Percentiles rank a stretch among this genome's conserved stretches.
Conservation (phyloP, 2,329 filamentous ascomycete genomes). For the Cytospora piceicola region DNA sequence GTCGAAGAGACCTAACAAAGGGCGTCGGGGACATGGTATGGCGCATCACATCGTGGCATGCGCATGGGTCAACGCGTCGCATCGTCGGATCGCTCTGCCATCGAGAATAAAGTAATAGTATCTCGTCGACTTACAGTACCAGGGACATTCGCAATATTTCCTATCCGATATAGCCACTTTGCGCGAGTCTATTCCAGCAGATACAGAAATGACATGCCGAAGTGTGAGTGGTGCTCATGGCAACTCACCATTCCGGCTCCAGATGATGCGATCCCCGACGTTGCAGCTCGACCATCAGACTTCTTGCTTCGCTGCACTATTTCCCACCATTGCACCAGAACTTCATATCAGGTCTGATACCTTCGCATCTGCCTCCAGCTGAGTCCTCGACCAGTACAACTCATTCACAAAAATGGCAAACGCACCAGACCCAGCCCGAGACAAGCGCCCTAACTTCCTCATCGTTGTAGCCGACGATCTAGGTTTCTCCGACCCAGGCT, state of each 20-base stretch:
- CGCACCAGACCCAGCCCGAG: neutral
- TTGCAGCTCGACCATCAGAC: neutral
- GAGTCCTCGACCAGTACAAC: neutral
- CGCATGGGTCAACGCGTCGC: too few species aligned
- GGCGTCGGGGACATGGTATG: too few species aligned
- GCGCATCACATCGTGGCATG: too few species aligned
- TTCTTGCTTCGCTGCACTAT: neutral
- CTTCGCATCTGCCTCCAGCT: neutral
- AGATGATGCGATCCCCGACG: neutral
- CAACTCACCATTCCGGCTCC: neutral
- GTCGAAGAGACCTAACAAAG: too few species aligned
- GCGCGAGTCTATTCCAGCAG: too few species aligned
- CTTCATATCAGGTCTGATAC: neutral
- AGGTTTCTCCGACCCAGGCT: slow-evolving; percentile 35
- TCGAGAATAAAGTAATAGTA: too few species aligned
- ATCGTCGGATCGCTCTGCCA: too few species aligned
- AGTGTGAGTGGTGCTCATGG: neutral
- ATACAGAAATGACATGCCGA: neutral
- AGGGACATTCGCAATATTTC: too few species aligned
- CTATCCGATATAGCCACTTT: too few species aligned
- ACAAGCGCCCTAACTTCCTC: slow-evolving; percentile 36
- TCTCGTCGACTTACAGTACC: too few species aligned
- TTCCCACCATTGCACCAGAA: neutral
- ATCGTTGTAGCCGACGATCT: slow-evolving; percentile 38
- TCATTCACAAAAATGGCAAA: neutral